Base-by-base conservation (phyloP, 2,329 filamentous ascomycete species). In the Penicillium sp. region DNA sequence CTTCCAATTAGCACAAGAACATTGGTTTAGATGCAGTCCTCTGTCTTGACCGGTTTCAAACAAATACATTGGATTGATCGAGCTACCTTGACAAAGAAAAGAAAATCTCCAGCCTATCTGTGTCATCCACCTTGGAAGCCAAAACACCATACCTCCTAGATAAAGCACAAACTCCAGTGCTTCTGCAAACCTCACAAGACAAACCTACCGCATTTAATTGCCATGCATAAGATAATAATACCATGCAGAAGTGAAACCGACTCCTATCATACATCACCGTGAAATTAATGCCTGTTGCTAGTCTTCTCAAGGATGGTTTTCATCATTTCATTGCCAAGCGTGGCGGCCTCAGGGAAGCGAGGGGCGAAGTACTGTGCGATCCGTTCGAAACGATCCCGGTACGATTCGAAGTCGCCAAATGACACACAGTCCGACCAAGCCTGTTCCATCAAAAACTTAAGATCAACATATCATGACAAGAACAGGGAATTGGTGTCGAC, bases 241-340 rank as follows among this genome's bases (percentile, higher is more conserved):
- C 34, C 37, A 22, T 15, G 16, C 34, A 37, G 12, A n/a, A 6
- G 12, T 27, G 11, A 11, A 4, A 11, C n/a, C 11, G n/a, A 8
- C 17, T 38, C 17, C 25, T 42, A 40, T 42, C 20, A 28, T 32
- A 40, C 33, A 35, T 15, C 25, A 14, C 20, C 25, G 33, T 10
- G 18, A n/a, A 9, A 17, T 48, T 22, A 51, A 45, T 37, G 16
- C 8, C 43, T 38, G 22, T 42, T 42, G 23, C 55, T 56, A 15
- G 82, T 84, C 63, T 86, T 90, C 67, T 90, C 85, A 51, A 95
- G 67, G 55, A 98, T 92, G 30, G 87, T 92, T 71, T 83, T 88
- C 66, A 98, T 93, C 92, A 98, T 98, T 61, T 89, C 84, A 60
- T 95, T 95, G 2, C 92, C 92, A 25, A 98, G 71, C 53, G 82